These are phyloP conservation scores for Fusarium devonianum DNA, from an alignment of 2,329 filamentous ascomycete species.

Conservation along the genomic window DNA sequence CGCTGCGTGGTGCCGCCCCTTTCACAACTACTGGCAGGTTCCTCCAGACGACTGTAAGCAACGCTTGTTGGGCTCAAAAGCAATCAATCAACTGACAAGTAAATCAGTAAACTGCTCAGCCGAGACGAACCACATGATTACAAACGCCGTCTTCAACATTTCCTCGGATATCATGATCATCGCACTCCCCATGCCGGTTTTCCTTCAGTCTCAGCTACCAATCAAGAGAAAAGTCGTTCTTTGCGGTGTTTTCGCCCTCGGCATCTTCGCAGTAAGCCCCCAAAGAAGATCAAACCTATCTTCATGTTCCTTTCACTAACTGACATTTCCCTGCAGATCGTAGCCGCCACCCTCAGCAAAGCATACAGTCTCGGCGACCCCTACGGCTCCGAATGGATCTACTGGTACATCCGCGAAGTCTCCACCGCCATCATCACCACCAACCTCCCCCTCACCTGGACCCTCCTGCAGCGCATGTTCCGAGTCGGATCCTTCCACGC, in stretches of 20 bases:
- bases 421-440: slow-evolving; percentile 55
- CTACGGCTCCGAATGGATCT: slow-evolving; percentile 50
- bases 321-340: slow-evolving; percentile 25
- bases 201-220: slow-evolving; percentile 57
- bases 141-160: slow-evolving; percentile 65
- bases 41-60: slow-evolving; percentile 56
- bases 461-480: slow-evolving; percentile 50
- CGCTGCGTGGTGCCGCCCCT: slow-evolving; percentile 61
- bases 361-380: slow-evolving; percentile 52
- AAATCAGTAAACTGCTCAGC: slow-evolving; percentile 54
- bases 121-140: slow-evolving; percentile 62
- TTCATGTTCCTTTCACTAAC: too few relatives aligned
- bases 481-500: slow-evolving; percentile 41
- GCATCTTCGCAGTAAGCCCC: slow-evolving; percentile 52
- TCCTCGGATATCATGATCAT: slow-evolving; percentile 66
- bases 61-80: too few relatives aligned
- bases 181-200: slow-evolving; percentile 59
- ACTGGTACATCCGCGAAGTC: slow-evolving; percentile 56
- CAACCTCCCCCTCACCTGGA: slow-evolving; percentile 55
- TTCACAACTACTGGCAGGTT: slow-evolving; percentile 56
- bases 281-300: background rate
- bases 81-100: background rate
- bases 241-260: slow-evolving; percentile 53
- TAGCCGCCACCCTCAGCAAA: slow-evolving; percentile 46
- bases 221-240: slow-evolving; percentile 60